Percentiles rank a stretch among this genome's conserved stretches.
phyloP scores from a whole-genome alignment of 2,329 filamentous ascomycete species.

The Teratosphaeria zuluensis region DNA sequence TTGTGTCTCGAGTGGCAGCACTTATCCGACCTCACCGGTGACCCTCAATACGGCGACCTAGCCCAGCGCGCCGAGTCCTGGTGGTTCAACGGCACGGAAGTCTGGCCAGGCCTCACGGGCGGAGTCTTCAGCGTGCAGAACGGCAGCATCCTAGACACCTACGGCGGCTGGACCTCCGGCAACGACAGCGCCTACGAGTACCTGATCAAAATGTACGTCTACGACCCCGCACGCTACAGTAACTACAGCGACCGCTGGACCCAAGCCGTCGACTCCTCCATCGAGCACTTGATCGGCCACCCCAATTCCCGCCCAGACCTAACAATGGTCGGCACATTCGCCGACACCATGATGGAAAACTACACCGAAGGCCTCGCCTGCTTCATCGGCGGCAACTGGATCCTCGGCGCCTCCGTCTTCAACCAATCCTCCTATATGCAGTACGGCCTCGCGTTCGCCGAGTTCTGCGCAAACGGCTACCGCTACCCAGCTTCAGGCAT shows the following conservation, averaged over 20 bases:
- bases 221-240: slow-evolving; percentile 14
- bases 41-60: background rate
- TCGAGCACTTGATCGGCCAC: slow-evolving; percentile 19
- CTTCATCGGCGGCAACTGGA: slow-evolving; percentile 26
- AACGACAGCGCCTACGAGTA: slow-evolving; percentile 26
- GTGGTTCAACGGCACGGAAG: background rate
- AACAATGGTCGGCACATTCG: slow-evolving; percentile 1
- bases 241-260: slow-evolving; percentile 22
- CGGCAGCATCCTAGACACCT: slow-evolving; percentile 19
- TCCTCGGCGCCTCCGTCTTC: slow-evolving; percentile 18
- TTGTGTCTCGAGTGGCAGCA: slow-evolving; percentile 16
- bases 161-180: slow-evolving; percentile 24
- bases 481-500: slow-evolving; percentile 1
- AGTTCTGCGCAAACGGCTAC: slow-evolving; percentile 6
- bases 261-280: slow-evolving; percentile 23
- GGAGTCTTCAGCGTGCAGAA: slow-evolving; percentile 16
- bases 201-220: slow-evolving; percentile 25
- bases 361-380: slow-evolving; percentile 21
- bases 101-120: slow-evolving; percentile 16
- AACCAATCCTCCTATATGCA: background rate
- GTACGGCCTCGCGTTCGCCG: slow-evolving; percentile 1
- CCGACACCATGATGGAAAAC: slow-evolving; percentile 5
- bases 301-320: slow-evolving; percentile 7
- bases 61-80: background rate
- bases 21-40: slow-evolving; percentile 20